Conservation (phyloP, 1,284 basidiomycete genomes). For the Malassezia psittaci region DNA sequence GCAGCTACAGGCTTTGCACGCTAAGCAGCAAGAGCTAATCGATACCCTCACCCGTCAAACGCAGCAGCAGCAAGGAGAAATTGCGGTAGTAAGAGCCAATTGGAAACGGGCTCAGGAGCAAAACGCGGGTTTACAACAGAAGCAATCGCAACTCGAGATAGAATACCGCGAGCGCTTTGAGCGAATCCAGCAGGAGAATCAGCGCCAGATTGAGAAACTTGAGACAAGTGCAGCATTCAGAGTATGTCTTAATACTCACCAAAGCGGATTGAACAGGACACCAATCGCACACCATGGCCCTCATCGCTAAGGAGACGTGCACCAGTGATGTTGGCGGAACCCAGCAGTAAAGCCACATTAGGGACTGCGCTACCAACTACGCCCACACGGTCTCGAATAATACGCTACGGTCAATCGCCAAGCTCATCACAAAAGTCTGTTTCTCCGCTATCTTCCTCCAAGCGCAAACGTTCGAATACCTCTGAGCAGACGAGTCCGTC, state of each 20-base stretch:
- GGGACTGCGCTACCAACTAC: not conserved
- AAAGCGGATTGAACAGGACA: conserved; percentile 32
- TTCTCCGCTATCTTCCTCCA: conserved; percentile 1
- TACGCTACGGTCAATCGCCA: not conserved
- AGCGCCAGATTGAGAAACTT: conserved; percentile 24
- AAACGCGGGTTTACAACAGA: conserved; percentile 24
- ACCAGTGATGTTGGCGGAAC: conserved; percentile 11
- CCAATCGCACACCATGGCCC: conserved; percentile 30
- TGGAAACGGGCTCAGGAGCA: conserved; percentile 26
- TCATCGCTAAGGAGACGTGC: conserved; percentile 25
- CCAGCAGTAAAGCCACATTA: not conserved
- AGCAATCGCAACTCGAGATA: conserved; percentile 22
- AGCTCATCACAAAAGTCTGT: not conserved
- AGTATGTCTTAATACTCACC: conserved; percentile 5
- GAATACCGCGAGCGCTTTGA: conserved; percentile 25
- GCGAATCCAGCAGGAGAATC: conserved; percentile 24
- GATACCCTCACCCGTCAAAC: conserved; percentile 21
- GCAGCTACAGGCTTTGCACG: conserved; percentile 19
- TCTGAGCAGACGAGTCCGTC: not conserved
- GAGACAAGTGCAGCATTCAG: conserved; percentile 32
- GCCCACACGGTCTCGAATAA: not conserved
- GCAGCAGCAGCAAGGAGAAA: conserved; percentile 30
- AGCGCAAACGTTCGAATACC: conserved; percentile 1
- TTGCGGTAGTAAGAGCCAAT: conserved; percentile 31
- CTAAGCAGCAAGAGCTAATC: conserved; percentile 23